Evolutionary conservation across 805 yeast species (phyloP).

Genomic region (Huiozyma sinensis): DNA sequence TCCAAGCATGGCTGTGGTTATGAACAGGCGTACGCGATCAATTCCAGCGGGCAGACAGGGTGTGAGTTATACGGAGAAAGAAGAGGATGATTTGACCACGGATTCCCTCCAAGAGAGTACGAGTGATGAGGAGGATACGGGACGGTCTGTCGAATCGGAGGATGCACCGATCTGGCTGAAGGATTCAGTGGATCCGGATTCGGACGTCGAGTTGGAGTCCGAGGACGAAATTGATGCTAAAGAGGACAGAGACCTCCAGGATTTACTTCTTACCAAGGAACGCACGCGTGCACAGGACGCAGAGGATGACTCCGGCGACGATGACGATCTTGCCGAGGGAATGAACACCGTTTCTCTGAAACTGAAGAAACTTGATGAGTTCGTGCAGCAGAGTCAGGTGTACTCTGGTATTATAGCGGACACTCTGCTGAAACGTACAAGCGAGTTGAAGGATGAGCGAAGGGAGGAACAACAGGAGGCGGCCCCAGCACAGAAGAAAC

Average conservation of each 20-base stretch:
- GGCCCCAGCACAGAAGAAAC: slow-evolving; percentile 14
- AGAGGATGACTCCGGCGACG: slow-evolving; percentile 8
- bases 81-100: slow-evolving; percentile 21
- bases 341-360: slow-evolving; percentile 44
- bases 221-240: slow-evolving; percentile 10
- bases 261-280: slow-evolving; percentile 6
- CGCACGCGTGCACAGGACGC: background rate
- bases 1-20: too few relatives aligned
- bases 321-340: slow-evolving; percentile 26
- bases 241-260: slow-evolving; percentile 9
- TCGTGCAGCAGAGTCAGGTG: slow-evolving; percentile 80
- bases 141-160: slow-evolving; percentile 2
- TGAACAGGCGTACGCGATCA: too few relatives aligned
- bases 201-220: slow-evolving; percentile 15
- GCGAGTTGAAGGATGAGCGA: slow-evolving; percentile 24
- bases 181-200: slow-evolving; percentile 7
- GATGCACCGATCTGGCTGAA: slow-evolving; percentile 20
- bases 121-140: slow-evolving; percentile 8
- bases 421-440: slow-evolving; percentile 41
- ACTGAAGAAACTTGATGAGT: slow-evolving; percentile 52
- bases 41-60: background rate
- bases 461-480: slow-evolving; percentile 9
- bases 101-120: slow-evolving; percentile 9
- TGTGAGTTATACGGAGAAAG: slow-evolving; percentile 19
- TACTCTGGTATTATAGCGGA: slow-evolving; percentile 82